Percentiles rank a stretch among this genome's conserved stretches.
phyloP scores from a whole-genome alignment of 352 stramenopile genomes.

The Phytopythium oedochilum region DNA sequence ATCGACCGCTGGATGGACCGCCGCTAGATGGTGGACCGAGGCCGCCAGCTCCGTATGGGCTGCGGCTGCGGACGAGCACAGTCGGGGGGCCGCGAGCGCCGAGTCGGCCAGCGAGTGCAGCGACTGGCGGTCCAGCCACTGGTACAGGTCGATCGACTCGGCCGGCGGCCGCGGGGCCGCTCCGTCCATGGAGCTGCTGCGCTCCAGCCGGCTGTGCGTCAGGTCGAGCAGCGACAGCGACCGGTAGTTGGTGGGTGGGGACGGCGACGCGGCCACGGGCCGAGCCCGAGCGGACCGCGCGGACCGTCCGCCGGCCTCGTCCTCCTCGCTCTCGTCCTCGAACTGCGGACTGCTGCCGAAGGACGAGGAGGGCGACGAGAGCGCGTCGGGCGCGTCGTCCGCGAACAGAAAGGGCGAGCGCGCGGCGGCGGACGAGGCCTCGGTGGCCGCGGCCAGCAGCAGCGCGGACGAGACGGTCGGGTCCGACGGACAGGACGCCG shows the following conservation, averaged over 20 bases:
- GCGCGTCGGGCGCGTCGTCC: not conserved
- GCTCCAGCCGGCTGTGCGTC: constrained; percentile 36
- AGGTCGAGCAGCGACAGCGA: constrained; percentile 22
- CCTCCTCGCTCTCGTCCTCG: constrained; percentile 4
- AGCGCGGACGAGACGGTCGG: constrained; percentile 21
- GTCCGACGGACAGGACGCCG: constrained; percentile 69
- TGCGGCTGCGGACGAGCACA: constrained; percentile 17
- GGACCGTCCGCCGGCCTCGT: not conserved
- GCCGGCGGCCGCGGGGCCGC: constrained; percentile 16
- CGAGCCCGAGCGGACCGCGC: too few species aligned
- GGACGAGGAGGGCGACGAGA: not conserved
- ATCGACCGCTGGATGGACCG: too few species aligned
- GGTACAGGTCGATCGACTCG: constrained; percentile 32
- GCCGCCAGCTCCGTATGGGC: too few species aligned
- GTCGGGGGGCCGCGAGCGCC: constrained; percentile 39
- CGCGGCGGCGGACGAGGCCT: not conserved
- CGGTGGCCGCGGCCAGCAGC: not conserved
- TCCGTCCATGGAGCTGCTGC: constrained; percentile 63
- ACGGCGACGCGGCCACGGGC: not conserved
- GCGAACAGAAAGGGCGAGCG: too few species aligned
- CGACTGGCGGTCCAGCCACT: constrained; percentile 26
- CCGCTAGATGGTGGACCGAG: too few species aligned
- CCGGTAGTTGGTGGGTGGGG: not conserved
- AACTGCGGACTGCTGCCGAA: not conserved
- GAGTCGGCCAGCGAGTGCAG: constrained; percentile 57